Percentiles rank a stretch among this genome's conserved stretches.
These are phyloP conservation scores for Amanita phalloides DNA, from an alignment of 768 basidiomycete genomes.

Conservation along the genomic window DNA sequence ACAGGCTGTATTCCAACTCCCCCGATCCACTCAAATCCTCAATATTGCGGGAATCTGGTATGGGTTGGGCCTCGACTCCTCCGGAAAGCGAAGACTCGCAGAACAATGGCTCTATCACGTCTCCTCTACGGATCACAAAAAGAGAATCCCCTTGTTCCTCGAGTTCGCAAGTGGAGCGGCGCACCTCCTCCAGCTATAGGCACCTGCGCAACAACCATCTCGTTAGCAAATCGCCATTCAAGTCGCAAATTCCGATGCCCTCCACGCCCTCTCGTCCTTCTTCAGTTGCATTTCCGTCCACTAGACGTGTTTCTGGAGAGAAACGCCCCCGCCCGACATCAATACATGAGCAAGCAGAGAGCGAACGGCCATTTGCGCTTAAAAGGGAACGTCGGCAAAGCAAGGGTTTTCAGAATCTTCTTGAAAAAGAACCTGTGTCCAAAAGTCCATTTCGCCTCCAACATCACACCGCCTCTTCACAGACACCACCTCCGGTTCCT, in stretches of 20 bases:
- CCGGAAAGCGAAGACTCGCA: conserved; percentile 21
- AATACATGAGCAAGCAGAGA: conserved; percentile 57
- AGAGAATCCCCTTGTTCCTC: conserved; percentile 44
- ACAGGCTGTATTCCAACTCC: conserved; percentile 51
- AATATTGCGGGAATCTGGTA: conserved; percentile 51
- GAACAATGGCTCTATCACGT: conserved; percentile 30
- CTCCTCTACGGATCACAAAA: conserved; percentile 69
- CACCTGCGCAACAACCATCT: conserved; percentile 70
- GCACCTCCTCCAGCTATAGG: conserved; percentile 69
- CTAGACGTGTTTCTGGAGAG: conserved; percentile 59
- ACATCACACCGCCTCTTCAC: conserved; percentile 13
- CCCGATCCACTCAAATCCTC: conserved; percentile 56
- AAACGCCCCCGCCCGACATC: conserved; percentile 67
- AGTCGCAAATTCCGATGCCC: conserved; percentile 48
- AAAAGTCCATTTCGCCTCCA: conserved; percentile 61
- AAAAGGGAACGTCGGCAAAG: conserved; percentile 71
- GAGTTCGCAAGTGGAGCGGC: conserved; percentile 40
- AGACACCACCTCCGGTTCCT: conserved; percentile 14
- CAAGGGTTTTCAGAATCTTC: conserved; percentile 60
- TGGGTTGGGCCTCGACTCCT: conserved; percentile 49
- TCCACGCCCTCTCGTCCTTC: conserved; percentile 25
- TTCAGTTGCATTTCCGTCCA: conserved; percentile 23
- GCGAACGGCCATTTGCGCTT: conserved; percentile 57
- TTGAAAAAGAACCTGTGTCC: conserved; percentile 67
- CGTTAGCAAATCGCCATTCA: conserved; percentile 83